Conservation (phyloP, 768 basidiomycete genomes). For the Hebeloma cylindrosporum region DNA sequence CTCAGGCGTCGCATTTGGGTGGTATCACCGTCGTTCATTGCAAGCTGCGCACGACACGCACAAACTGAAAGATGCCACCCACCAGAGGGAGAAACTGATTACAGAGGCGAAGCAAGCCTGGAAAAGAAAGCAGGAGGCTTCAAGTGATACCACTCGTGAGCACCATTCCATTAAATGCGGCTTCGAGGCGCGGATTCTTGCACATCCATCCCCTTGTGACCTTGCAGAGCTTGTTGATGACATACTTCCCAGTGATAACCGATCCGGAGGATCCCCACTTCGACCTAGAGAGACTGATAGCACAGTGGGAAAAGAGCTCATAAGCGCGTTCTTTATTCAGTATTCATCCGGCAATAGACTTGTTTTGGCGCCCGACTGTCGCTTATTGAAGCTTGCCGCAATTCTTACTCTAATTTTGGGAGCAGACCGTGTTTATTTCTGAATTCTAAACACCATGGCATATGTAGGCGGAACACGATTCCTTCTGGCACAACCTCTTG, state of each 20-base stretch:
- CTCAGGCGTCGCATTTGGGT: conserved; percentile 86
- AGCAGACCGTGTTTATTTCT: too few relatives aligned
- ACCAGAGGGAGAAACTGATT: conserved; percentile 75
- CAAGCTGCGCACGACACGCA: conserved; percentile 78
- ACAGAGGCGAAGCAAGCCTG: conserved; percentile 88
- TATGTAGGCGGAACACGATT: too few relatives aligned
- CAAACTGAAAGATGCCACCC: conserved; percentile 70
- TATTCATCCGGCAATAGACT: conserved; percentile 25
- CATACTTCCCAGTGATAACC: conserved; percentile 89
- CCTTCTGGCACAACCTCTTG: too few relatives aligned
- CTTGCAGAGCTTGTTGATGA: too few relatives aligned
- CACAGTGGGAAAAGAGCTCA: conserved; percentile 72
- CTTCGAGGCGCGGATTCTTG: too few relatives aligned
- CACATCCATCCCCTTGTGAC: too few relatives aligned
- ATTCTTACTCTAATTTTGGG: too few relatives aligned
- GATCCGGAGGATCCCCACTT: conserved; percentile 95
- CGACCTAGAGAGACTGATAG: conserved; percentile 89
- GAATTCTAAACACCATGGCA: too few relatives aligned
- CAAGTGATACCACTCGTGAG: conserved; percentile 58
- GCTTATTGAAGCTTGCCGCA: too few relatives aligned
- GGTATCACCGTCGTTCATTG: conserved; percentile 87
- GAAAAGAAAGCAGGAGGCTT: conserved; percentile 69
- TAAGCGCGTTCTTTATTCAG: conserved; percentile 33
- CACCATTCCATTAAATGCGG: conserved; percentile 17
- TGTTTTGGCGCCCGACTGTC: conserved; percentile 11